A percentile compares a stretch with the other conserved stretches of the same genome.
These are phyloP conservation scores for Pichia sp. DNA, from an alignment of 1,139 yeast genomes.

Conservation along the genomic window DNA sequence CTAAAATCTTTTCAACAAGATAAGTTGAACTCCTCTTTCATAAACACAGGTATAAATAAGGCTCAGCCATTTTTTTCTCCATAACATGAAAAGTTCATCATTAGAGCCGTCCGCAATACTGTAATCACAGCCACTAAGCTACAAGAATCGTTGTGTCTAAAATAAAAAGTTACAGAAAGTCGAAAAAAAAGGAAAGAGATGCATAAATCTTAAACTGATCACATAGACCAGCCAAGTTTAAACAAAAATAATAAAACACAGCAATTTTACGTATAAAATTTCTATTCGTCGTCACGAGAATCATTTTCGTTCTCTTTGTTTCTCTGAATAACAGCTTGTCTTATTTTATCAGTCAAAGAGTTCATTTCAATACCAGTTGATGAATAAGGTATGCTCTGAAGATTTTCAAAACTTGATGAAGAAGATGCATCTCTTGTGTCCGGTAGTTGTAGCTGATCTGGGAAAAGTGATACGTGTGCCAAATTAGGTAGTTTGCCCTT, in stretches of 20 bases:
- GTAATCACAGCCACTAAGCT: too few species aligned
- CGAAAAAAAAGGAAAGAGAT: too few species aligned
- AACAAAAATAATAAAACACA: neutral
- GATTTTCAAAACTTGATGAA: constrained; percentile 1
- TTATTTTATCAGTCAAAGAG: constrained; percentile 14
- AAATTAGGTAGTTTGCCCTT: constrained; percentile 23
- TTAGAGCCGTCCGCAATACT: too few species aligned
- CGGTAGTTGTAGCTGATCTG: constrained; percentile 19
- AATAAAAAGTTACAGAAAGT: neutral
- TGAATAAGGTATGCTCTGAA: neutral
- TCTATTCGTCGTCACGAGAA: neutral
- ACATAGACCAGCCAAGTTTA: too few species aligned
- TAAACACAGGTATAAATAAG: too few species aligned
- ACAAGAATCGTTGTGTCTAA: too few species aligned
- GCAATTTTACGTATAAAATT: neutral
- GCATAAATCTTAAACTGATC: too few species aligned
- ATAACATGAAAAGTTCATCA: too few species aligned
- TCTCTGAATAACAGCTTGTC: constrained; percentile 19
- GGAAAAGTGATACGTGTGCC: constrained; percentile 26
- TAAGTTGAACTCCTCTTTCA: too few species aligned
- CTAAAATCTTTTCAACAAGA: too few species aligned
- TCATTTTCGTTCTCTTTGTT: constrained; percentile 12
- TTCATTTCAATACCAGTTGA: constrained; percentile 8
- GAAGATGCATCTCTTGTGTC: constrained; percentile 9
- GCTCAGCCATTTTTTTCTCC: too few species aligned